A percentile compares a stretch with the other conserved stretches of the same genome.
These are phyloP conservation scores for Scedosporium dehoogii DNA, from an alignment of 2,329 filamentous ascomycete genomes.

Conservation along the genomic window DNA sequence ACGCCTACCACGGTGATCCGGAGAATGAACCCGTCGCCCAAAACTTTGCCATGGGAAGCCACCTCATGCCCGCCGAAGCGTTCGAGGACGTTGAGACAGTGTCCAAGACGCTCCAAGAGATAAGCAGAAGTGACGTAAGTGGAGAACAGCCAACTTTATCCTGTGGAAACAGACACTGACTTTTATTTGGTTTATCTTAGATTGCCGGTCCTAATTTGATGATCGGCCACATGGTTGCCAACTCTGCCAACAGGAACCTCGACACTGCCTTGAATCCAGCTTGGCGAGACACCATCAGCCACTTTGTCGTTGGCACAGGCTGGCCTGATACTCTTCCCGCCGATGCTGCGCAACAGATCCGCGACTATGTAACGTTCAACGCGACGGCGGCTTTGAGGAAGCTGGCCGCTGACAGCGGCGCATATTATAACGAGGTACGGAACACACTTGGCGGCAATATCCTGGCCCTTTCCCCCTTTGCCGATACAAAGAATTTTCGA, in stretches of 20 bases:
- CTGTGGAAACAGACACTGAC: too few relatives aligned
- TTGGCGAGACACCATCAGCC: slow-evolving; percentile 16
- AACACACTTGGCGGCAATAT: too few relatives aligned
- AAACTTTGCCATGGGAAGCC: neutral
- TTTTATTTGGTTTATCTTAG: neutral
- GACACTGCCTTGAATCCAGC: slow-evolving; percentile 18
- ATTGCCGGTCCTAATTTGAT: slow-evolving; percentile 14
- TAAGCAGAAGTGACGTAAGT: neutral
- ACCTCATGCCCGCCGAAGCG: neutral
- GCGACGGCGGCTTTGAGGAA: slow-evolving; percentile 20
- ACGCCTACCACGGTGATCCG: neutral
- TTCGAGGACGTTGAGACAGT: neutral
- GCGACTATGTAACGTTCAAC: slow-evolving; percentile 18
- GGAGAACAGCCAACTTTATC: neutral
- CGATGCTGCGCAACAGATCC: slow-evolving; percentile 11
- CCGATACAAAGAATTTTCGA: neutral
- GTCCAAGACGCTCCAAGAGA: neutral
- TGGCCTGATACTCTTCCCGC: slow-evolving; percentile 11
- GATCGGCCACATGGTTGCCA: slow-evolving; percentile 18
- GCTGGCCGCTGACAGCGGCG: slow-evolving; percentile 27
- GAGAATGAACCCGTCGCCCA: neutral
- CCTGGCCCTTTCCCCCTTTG: neutral
- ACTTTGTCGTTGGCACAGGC: slow-evolving; percentile 11
- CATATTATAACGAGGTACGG: slow-evolving; percentile 30
- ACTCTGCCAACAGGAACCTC: slow-evolving; percentile 13